These are phyloP conservation scores for Penicillium chermesinum DNA, from an alignment of 495 filamentous ascomycete species.

Conservation along the genomic window DNA sequence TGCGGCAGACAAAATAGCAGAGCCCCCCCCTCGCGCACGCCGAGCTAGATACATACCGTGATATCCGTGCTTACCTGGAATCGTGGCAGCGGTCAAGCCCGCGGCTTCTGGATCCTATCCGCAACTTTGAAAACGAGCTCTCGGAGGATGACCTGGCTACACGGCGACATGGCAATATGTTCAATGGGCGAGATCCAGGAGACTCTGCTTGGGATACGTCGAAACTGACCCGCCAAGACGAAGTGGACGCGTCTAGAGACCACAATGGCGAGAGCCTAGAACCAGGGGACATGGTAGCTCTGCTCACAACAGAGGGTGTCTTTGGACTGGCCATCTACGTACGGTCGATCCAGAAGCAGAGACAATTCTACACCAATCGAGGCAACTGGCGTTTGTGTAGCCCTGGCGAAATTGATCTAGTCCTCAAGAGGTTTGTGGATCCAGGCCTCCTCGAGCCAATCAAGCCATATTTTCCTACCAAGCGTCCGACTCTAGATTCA, in stretches of 20 bases:
- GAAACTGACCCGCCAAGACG: constrained; percentile 25
- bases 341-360: constrained; percentile 52
- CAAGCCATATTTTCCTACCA: constrained; percentile 56
- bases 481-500: constrained; percentile 29
- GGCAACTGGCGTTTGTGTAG: constrained; percentile 67
- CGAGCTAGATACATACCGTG: constrained; percentile 33
- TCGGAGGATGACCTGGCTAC: constrained; percentile 1
- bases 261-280: constrained; percentile 48
- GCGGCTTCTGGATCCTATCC: constrained; percentile 33
- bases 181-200: constrained; percentile 35
- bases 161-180: constrained; percentile 33
- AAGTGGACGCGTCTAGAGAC: constrained; percentile 26
- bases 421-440: constrained; percentile 59
- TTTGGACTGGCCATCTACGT: constrained; percentile 65
- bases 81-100: constrained; percentile 46
- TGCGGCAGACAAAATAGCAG: neutral
- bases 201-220: constrained; percentile 24
- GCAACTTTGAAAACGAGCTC: constrained; percentile 13
- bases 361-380: constrained; percentile 66
- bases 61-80: constrained; percentile 48
- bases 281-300: constrained; percentile 69
- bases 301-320: constrained; percentile 38
- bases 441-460: constrained; percentile 54
- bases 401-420: constrained; percentile 48
- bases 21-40: constrained; percentile 23